Evolutionary conservation across 192 early-diverging fungal genomes (phyloP), one percentile per base, ranked within the genome.

Genomic region (Polychytrium aggregatum): DNA sequence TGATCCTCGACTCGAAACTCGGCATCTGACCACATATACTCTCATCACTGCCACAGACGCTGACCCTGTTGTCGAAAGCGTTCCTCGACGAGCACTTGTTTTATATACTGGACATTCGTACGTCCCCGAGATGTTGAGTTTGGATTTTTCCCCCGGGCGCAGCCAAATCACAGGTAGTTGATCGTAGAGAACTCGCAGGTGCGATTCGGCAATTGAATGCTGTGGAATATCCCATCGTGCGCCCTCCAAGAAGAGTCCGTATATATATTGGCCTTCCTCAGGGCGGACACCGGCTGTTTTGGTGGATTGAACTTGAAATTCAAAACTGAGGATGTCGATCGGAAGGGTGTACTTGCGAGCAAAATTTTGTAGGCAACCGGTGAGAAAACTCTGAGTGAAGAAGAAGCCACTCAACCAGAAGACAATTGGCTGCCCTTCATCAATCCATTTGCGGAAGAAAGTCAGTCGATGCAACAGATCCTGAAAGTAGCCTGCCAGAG

Each of bases 351-450:
- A 68, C 57, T 79, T 79, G 41, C 76, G 44, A 14, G 73, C 64
- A 60, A 50, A 77, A 45, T 77, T 77, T 49, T 74, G 73, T 13
- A 76, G 51, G 46, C 66, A 71, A 1, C 75, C 75, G 6, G 75
- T 78, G 17, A 78, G 53, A 65, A 78, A 78, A 41, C 64, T 67
- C 46, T 74, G 76, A 6, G 76, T 79, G 54, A 79, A 79, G 52
- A 79, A 79, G 50, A 79, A 79, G n/a, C 76, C 76, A 41, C 69
- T 71, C 18, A 79, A 54, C 76, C 76, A 79, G 44, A 77, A 79
- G 0, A 79, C 76, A 11, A 77, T 74, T 0, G 76, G 76, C 45
- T 67, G 74, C 16, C 71, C 71, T n/a, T 76, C 60, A 39, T 65
- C 65, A 21, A 68, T 68, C 76, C 76, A 79, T 17, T 61, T 77